A percentile compares a stretch with the other conserved stretches of the same genome.
Evolutionary conservation across 1,284 basidiomycete species (phyloP).

Genomic region (Ceratobasidium sp.): DNA sequence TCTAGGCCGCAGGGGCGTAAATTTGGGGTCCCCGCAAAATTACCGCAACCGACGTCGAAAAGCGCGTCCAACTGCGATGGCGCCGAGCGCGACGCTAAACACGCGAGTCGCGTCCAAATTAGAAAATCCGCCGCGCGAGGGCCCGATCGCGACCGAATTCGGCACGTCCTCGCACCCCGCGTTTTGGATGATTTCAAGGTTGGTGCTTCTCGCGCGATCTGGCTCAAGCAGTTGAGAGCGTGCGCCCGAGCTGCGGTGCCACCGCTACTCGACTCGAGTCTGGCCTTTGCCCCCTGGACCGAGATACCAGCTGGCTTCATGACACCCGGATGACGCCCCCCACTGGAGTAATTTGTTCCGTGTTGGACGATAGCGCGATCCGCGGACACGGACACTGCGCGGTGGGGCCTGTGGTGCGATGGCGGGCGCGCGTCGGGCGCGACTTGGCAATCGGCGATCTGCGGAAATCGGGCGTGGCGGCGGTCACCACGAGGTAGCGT

Average conservation of each 20-base stretch:
- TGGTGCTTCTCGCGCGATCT: conserved; percentile 23
- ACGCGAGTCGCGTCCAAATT: conserved; percentile 19
- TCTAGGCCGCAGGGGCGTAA: conserved; percentile 1
- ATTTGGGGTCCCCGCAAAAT: conserved; percentile 31
- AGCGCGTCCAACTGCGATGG: conserved; percentile 13
- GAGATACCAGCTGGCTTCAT: conserved; percentile 30
- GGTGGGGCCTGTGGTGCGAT: conserved; percentile 2
- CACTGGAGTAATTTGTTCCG: conserved; percentile 32
- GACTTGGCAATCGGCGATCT: too few species aligned
- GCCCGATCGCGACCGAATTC: conserved; percentile 18
- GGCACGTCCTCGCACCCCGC: conserved; percentile 15
- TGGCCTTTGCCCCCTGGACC: conserved; percentile 7
- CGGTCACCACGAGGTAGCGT: background rate
- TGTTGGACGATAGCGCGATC: conserved; percentile 22
- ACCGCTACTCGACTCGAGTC: conserved; percentile 15
- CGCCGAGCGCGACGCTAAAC: conserved; percentile 7
- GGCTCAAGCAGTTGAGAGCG: conserved; percentile 3
- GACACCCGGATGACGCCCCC: too few species aligned
- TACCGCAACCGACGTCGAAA: conserved; percentile 2
- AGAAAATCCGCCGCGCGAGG: background rate
- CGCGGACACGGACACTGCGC: conserved; percentile 22
- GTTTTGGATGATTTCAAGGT: conserved; percentile 28
- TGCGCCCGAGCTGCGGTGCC: conserved; percentile 7
- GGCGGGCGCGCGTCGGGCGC: background rate
- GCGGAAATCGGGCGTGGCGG: background rate